A percentile compares a stretch with the other conserved stretches of the same genome.
phyloP scores from a whole-genome alignment of 352 stramenopile genomes.

The Globisporangium paddicum region DNA sequence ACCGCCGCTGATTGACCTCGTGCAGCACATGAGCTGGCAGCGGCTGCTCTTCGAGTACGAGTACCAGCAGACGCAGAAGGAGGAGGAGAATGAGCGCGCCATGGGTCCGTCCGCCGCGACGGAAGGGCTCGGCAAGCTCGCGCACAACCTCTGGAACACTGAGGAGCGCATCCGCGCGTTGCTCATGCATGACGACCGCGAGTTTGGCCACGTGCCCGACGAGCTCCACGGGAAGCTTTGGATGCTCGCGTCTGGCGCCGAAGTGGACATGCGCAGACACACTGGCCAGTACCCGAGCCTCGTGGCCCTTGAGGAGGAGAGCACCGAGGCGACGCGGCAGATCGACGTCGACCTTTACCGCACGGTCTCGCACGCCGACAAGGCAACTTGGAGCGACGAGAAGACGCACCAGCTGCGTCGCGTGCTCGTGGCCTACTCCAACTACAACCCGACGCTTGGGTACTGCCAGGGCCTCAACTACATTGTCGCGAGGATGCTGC shows the following conservation, averaged over 20 bases:
- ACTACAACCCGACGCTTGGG: constrained; percentile 72
- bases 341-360: constrained; percentile 84
- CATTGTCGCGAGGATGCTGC: constrained; percentile 71
- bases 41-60: constrained; percentile 63
- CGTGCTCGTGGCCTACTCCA: constrained; percentile 82
- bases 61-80: constrained; percentile 52
- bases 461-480: constrained; percentile 90
- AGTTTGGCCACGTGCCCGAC: constrained; percentile 48
- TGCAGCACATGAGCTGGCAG: constrained; percentile 61
- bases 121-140: constrained; percentile 57
- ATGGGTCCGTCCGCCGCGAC: constrained; percentile 18
- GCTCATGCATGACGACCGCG: constrained; percentile 54
- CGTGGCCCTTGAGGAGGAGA: constrained; percentile 43
- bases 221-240: constrained; percentile 76
- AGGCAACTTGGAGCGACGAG: constrained; percentile 54
- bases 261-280: constrained; percentile 56
- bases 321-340: constrained; percentile 67
- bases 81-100: constrained; percentile 25
- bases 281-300: constrained; percentile 53
- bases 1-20: constrained; percentile 33
- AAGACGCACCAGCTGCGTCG: constrained; percentile 71
- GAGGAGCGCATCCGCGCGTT: constrained; percentile 77
- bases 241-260: constrained; percentile 71
- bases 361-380: constrained; percentile 64
- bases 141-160: constrained; percentile 73